These are phyloP conservation scores for Davidsoniella eucalypti DNA, from an alignment of 2,329 filamentous ascomycete species.

Conservation along the genomic window DNA sequence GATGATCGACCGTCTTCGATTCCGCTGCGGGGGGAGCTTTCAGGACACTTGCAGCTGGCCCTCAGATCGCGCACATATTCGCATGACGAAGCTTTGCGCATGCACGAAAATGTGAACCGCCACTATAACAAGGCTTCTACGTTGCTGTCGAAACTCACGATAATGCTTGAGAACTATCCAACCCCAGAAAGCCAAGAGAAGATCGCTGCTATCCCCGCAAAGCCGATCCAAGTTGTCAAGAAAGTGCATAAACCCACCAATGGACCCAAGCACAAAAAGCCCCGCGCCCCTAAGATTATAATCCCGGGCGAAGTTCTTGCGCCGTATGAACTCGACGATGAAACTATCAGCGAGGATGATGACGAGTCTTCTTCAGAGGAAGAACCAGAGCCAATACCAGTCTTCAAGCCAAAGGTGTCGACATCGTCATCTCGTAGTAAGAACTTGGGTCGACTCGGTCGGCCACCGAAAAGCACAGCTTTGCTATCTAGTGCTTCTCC, in stretches of 20 bases:
- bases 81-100: conserved; percentile 44
- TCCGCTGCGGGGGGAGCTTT: conserved; percentile 42
- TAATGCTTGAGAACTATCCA: conserved; percentile 44
- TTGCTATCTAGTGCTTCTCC: conserved; percentile 15
- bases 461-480: conserved; percentile 16
- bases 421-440: conserved; percentile 5
- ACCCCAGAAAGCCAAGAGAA: conserved; percentile 30
- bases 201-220: background rate
- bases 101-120: conserved; percentile 45
- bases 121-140: conserved; percentile 45
- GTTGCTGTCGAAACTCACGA: conserved; percentile 40
- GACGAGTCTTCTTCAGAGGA: conserved; percentile 24
- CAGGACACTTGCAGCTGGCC: conserved; percentile 36
- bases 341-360: conserved; percentile 37
- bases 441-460: conserved; percentile 10
- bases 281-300: conserved; percentile 39
- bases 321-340: conserved; percentile 48
- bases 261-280: conserved; percentile 15
- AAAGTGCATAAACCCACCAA: conserved; percentile 1
- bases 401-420: conserved; percentile 18
- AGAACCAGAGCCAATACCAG: conserved; percentile 26
- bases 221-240: background rate
- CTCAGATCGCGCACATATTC: conserved; percentile 40
- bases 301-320: conserved; percentile 50
- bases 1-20: conserved; percentile 26